Conservation (phyloP, 495 filamentous ascomycete species). For the Barbatosphaeria neglecta region DNA sequence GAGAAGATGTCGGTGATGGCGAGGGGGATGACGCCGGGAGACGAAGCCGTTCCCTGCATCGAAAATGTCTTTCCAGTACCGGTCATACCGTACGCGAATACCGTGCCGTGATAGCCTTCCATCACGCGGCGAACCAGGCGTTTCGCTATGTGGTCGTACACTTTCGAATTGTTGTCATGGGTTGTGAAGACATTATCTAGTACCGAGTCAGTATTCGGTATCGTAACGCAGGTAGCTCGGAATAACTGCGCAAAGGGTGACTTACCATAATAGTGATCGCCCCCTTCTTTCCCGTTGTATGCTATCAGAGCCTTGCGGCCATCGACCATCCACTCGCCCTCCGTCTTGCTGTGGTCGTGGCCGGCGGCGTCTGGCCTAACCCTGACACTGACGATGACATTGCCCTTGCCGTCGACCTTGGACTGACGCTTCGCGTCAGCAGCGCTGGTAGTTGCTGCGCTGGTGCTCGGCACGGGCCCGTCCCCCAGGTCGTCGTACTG, state of each 20-base stretch:
- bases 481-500: slow-evolving; percentile 68
- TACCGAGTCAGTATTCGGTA: slow-evolving; percentile 4
- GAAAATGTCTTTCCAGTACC: slow-evolving; percentile 98
- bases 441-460: too few relatives aligned
- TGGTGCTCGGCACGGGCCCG: slow-evolving; percentile 25
- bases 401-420: slow-evolving; percentile 67
- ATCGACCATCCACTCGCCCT: slow-evolving; percentile 89
- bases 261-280: slow-evolving; percentile 87
- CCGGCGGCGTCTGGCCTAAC: slow-evolving; percentile 69
- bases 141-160: slow-evolving; percentile 90
- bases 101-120: slow-evolving; percentile 97
- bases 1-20: slow-evolving; percentile 99
- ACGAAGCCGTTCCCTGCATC: slow-evolving; percentile 95
- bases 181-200: slow-evolving; percentile 94
- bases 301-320: slow-evolving; percentile 69
- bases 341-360: slow-evolving; percentile 47
- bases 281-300: slow-evolving; percentile 79
- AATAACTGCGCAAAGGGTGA: too few relatives aligned
- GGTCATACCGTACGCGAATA: slow-evolving; percentile 99
- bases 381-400: slow-evolving; percentile 90
- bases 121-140: slow-evolving; percentile 90
- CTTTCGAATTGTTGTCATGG: slow-evolving; percentile 82
- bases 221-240: too few relatives aligned
- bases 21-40: slow-evolving; percentile 92
- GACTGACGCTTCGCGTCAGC: slow-evolving; percentile 32